These are phyloP conservation scores for Akebia trifoliata DNA, from an alignment of 164 flowering plant species.

Conservation along the genomic window DNA sequence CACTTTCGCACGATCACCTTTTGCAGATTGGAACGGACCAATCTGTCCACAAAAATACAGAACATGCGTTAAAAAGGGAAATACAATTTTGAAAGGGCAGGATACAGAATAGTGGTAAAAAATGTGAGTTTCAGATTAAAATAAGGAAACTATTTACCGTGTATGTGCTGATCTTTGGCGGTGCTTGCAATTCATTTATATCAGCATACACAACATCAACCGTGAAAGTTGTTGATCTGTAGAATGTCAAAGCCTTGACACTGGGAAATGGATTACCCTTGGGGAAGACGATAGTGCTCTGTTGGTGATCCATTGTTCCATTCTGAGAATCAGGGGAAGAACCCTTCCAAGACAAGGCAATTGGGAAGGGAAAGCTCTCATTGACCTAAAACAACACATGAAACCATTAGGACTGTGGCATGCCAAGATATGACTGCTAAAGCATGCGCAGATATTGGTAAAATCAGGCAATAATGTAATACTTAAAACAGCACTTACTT, in stretches of 20 bases:
- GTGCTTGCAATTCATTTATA: constrained; percentile 53
- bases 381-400: constrained; percentile 41
- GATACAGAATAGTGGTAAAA: too few relatives aligned
- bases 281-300: constrained; percentile 66
- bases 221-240: constrained; percentile 61
- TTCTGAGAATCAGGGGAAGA: constrained; percentile 54
- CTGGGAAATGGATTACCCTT: constrained; percentile 84
- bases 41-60: constrained; percentile 13
- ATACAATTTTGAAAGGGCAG: neutral
- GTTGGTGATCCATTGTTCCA: constrained; percentile 56
- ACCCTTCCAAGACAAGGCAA: constrained; percentile 80
- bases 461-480: too few relatives aligned
- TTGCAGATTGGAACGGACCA: constrained; percentile 81
- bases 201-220: constrained; percentile 78
- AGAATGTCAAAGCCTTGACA: constrained; percentile 75
- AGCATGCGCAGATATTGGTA: neutral
- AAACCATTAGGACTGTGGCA: neutral
- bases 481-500: too few relatives aligned
- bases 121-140: neutral
- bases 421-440: neutral
- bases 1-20: constrained; percentile 66
- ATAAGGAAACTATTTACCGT: constrained; percentile 35
- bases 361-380: constrained; percentile 73
- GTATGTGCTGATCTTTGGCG: constrained; percentile 72
- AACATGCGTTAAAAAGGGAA: neutral